These are phyloP conservation scores for Cenococcum geophilum DNA, from an alignment of 495 filamentous ascomycete species.

Conservation along the genomic window DNA sequence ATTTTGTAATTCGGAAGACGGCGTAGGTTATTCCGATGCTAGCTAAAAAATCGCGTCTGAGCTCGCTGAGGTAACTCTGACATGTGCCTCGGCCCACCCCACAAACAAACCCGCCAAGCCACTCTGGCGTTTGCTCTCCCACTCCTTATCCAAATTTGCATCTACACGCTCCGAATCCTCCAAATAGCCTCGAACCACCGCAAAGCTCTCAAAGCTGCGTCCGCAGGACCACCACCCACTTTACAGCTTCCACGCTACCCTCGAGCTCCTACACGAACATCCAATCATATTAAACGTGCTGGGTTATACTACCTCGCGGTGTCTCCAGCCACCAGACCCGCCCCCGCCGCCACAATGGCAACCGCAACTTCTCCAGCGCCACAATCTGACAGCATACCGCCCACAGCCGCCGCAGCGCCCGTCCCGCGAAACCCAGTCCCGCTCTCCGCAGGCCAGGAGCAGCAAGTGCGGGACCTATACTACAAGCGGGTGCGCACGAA, in stretches of 20 bases:
- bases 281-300: neutral
- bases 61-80: no score
- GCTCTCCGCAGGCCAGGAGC: constrained; percentile 85
- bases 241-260: neutral
- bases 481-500: constrained; percentile 73
- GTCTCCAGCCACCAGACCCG: neutral
- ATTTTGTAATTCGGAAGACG: no score
- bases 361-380: constrained; percentile 1
- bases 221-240: neutral
- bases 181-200: neutral
- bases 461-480: constrained; percentile 83
- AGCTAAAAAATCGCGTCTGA: no score
- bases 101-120: no score
- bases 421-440: constrained; percentile 77
- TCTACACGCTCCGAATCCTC: neutral
- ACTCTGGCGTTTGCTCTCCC: no score
- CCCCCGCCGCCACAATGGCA: constrained; percentile 9
- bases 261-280: neutral
- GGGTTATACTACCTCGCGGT: neutral
- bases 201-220: neutral
- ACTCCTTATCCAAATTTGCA: no score
- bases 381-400: neutral
- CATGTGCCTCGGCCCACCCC: no score
- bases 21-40: no score
- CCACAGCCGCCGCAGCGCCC: constrained; percentile 1